These are phyloP conservation scores for Rhodomyrtus psidioides DNA, from an alignment of 441 rosid genomes.

Conservation along the genomic window DNA sequence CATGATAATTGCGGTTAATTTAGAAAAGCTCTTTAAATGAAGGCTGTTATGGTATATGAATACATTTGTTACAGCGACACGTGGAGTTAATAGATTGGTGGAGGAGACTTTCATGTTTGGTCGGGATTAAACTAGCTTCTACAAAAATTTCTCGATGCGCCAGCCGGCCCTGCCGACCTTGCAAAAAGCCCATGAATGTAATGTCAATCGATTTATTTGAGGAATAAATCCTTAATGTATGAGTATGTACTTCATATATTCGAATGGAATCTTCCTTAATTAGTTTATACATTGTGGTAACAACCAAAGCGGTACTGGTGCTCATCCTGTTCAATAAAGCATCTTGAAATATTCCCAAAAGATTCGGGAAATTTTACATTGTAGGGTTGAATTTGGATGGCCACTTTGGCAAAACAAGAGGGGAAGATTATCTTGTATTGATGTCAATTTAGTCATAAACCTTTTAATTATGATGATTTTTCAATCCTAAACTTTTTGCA, in stretches of 20 bases:
- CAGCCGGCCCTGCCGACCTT: background rate
- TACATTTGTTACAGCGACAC: no score
- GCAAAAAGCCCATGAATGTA: background rate
- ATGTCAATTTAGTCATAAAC: no score
- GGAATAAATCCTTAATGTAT: background rate
- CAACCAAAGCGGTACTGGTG: background rate
- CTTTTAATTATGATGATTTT: no score
- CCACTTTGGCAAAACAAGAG: background rate
- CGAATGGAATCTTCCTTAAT: background rate
- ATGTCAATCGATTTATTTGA: background rate
- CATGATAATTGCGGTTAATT: background rate
- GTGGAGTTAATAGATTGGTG: background rate
- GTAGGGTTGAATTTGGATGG: background rate
- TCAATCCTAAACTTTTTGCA: no score
- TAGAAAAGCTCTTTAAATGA: background rate
- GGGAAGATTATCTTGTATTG: background rate
- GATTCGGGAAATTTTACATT: background rate
- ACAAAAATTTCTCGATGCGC: background rate
- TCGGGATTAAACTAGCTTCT: background rate
- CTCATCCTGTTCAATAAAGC: background rate
- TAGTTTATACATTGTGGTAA: background rate
- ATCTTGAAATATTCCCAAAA: background rate
- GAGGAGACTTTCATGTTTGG: fast-evolving
- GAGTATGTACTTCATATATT: background rate
- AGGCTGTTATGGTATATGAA: background rate